Conservation (phyloP, 1,284 basidiomycete species). For the Marasmius tenuissimus region DNA sequence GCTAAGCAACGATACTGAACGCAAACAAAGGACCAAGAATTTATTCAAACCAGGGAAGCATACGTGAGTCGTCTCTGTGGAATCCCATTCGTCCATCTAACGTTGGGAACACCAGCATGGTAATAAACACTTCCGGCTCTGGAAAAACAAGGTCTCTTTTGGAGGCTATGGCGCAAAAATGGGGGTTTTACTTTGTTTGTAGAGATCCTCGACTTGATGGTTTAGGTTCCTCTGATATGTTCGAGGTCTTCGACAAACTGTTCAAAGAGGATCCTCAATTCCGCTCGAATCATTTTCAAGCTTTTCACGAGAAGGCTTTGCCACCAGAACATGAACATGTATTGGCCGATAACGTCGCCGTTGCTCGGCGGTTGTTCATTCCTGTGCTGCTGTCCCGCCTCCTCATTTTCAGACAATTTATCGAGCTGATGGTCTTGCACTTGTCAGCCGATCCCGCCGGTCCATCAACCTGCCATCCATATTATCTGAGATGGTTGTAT, state of each 20-base stretch:
- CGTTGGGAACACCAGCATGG: background rate
- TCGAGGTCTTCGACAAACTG: background rate
- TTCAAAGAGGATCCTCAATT: background rate
- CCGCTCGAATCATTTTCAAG: background rate
- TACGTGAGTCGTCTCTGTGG: background rate
- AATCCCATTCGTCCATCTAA: background rate
- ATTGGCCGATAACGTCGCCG: background rate
- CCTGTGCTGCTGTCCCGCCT: background rate
- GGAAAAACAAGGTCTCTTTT: conserved; percentile 6
- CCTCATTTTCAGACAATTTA: background rate
- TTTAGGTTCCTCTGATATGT: conserved; percentile 1
- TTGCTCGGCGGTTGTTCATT: background rate
- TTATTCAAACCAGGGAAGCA: background rate
- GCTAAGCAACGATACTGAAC: background rate
- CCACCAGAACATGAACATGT: background rate
- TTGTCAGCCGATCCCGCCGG: background rate
- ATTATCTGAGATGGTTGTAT: background rate
- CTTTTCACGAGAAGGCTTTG: background rate
- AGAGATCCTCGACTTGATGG: background rate
- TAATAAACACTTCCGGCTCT: conserved; percentile 8
- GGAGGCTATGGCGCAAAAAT: conserved; percentile 2
- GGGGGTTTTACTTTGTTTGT: conserved; percentile 10
- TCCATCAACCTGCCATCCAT: background rate
- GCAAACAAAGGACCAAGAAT: background rate
- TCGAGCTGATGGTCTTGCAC: background rate